These are phyloP conservation scores for Calonectria henricotiae DNA, from an alignment of 2,329 filamentous ascomycete species.

Conservation along the genomic window DNA sequence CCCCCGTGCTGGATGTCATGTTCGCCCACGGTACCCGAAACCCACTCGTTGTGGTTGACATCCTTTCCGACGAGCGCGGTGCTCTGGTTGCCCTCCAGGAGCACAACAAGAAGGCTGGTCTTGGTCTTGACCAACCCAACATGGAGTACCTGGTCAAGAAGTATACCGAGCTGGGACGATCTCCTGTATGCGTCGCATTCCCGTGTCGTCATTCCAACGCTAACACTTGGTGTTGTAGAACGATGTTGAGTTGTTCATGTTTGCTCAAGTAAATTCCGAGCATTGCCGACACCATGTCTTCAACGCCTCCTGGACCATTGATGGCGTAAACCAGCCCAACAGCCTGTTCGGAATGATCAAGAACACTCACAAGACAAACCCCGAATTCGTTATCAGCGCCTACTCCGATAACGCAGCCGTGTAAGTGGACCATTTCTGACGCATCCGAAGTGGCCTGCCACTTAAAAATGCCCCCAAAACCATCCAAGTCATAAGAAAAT, in stretches of 20 bases:
- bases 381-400: constrained; percentile 89
- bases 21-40: constrained; percentile 79
- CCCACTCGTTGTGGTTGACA: constrained; percentile 82
- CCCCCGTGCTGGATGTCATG: constrained; percentile 82
- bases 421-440: constrained; percentile 42
- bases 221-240: constrained; percentile 58
- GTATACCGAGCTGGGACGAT: constrained; percentile 66
- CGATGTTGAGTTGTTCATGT: constrained; percentile 99
- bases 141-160: constrained; percentile 92
- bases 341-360: constrained; percentile 97
- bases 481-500: background rate
- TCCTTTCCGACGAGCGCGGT: constrained; percentile 76
- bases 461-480: background rate
- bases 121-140: constrained; percentile 90
- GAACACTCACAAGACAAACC: constrained; percentile 90
- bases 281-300: constrained; percentile 92
- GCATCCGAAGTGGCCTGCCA: background rate
- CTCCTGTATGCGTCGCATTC: constrained; percentile 65
- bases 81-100: constrained; percentile 83
- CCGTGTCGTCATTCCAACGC: constrained; percentile 39
- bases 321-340: constrained; percentile 84
- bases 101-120: constrained; percentile 87
- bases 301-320: constrained; percentile 96
- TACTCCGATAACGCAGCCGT: constrained; percentile 99
- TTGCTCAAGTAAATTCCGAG: constrained; percentile 98